phyloP scores from a whole-genome alignment of 2,329 filamentous ascomycete genomes.

The Ascochyta lentis region DNA sequence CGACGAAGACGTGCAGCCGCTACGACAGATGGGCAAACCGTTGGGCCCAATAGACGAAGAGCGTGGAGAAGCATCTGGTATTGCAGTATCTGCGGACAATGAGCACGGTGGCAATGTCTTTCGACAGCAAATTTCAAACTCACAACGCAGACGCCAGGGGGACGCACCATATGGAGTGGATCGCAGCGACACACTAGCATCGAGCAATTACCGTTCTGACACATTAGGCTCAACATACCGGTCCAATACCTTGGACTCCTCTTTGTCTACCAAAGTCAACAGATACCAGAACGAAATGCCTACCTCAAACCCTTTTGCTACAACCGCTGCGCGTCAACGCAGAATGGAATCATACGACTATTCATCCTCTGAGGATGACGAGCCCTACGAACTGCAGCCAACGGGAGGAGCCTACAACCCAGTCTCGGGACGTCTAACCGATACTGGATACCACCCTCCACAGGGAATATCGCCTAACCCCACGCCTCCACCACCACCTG shows the following conservation, averaged over 20 bases:
- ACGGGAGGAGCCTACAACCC: constrained; percentile 41
- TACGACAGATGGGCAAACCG: constrained; percentile 36
- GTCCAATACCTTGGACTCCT: constrained; percentile 24
- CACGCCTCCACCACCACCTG: constrained; percentile 38
- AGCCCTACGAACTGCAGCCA: constrained; percentile 46
- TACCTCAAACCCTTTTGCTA: constrained; percentile 41
- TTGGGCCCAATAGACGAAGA: constrained; percentile 44
- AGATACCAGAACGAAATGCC: constrained; percentile 46
- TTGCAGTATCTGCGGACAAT: constrained; percentile 24
- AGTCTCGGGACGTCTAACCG: constrained; percentile 40
- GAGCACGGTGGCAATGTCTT: constrained; percentile 46
- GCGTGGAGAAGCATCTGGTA: constrained; percentile 39
- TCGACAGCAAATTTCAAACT: constrained; percentile 47
- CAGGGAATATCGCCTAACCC: constrained; percentile 39
- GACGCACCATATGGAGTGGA: constrained; percentile 36
- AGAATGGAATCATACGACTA: constrained; percentile 47
- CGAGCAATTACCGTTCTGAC: constrained; percentile 36
- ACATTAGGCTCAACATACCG: constrained; percentile 29
- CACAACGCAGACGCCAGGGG: constrained; percentile 45
- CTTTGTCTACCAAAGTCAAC: constrained; percentile 39
- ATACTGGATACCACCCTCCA: constrained; percentile 46
- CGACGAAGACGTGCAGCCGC: constrained; percentile 42
- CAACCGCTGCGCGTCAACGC: constrained; percentile 29
- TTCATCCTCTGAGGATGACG: constrained; percentile 50
- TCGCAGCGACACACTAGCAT: constrained; percentile 41